Conservation (phyloP, 768 basidiomycete genomes). For the Podaxis sp. region DNA sequence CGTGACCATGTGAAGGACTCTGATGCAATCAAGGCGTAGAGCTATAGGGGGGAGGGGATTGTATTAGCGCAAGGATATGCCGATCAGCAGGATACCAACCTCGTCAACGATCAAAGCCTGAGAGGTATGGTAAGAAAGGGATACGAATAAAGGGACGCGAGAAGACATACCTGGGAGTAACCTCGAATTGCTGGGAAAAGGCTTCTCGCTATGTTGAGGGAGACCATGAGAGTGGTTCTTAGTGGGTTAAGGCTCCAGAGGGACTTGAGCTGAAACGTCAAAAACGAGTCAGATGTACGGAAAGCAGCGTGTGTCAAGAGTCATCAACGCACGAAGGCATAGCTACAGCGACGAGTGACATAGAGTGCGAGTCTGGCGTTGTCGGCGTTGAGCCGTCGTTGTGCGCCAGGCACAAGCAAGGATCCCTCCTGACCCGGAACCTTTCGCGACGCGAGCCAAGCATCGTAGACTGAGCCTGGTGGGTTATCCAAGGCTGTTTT, state of each 20-base stretch:
- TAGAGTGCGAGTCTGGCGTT: slow-evolving; percentile 56
- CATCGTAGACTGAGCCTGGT: slow-evolving; percentile 39
- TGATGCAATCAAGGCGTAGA: slow-evolving; percentile 66
- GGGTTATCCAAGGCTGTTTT: slow-evolving; percentile 12
- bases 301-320: slow-evolving; percentile 7
- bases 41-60: slow-evolving; percentile 33
- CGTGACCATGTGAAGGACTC: slow-evolving; percentile 69
- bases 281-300: slow-evolving; percentile 9
- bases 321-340: slow-evolving; percentile 43
- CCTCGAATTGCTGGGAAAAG: slow-evolving; percentile 79
- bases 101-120: slow-evolving; percentile 80
- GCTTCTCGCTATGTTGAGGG: slow-evolving; percentile 67
- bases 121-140: slow-evolving; percentile 19
- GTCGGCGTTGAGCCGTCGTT: slow-evolving; percentile 51
- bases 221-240: slow-evolving; percentile 66
- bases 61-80: slow-evolving; percentile 14
- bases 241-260: slow-evolving; percentile 57
- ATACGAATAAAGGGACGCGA: slow-evolving; percentile 10
- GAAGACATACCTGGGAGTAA: slow-evolving; percentile 62
- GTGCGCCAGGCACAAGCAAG: slow-evolving; percentile 61
- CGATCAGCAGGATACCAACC: slow-evolving; percentile 36
- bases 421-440: slow-evolving; percentile 40
- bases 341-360: slow-evolving; percentile 49
- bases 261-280: slow-evolving; percentile 30
- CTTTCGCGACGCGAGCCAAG: slow-evolving; percentile 56